Base-by-base conservation (phyloP, 306 rosid genomes). In the Cicer pinnatifidum region DNA sequence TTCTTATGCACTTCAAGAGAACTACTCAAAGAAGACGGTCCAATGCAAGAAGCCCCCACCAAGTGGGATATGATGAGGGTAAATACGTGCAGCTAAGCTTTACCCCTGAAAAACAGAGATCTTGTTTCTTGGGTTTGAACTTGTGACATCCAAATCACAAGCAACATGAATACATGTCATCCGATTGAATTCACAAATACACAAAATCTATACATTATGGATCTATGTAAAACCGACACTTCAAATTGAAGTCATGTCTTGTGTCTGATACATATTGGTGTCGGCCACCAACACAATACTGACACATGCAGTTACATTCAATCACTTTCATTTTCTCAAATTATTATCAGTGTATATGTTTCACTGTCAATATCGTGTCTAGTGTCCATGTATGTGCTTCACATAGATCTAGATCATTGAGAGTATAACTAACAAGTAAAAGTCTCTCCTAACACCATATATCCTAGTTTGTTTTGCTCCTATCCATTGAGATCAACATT, bases 111-210 rank as follows among this genome's bases (percentile, higher is more conserved):
- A 48, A 48, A 12, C 8, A 48, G 1, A 48, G 17, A 48, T 48
- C 16, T 48, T 48, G 53, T 52, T 52, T 15, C 28, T 52, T 52
- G 9, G 23, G 8, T 52, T 52, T 52, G 23, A 8, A 53, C 23
- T 7, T 1, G 11, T 53, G 59, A 17, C 11, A 4, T 53, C 62
- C 35, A 60, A 13, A 19, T 12, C 17, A 8, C 11, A 15, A 52
- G 33, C 28, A 78, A 17, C 76, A 59, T 69, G 56, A 62, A 38
- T 9, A 8, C 72, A 61, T 39, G 23, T 37, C 43, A 59, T 9
- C 54, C 12, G 7, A 59, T 77, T 16, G 39, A 39, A 77, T 45
- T 59, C 64, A 77, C 23, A 19, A 10, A 7, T 37, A 61, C 19
- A 77, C 9, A 28, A 53, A 48, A 23, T 63, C 23, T 9, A 62